Evolutionary conservation across 306 rosid genomes (phyloP), one percentile per base, ranked within the genome.

Genomic region (Nissolia schottii): DNA sequence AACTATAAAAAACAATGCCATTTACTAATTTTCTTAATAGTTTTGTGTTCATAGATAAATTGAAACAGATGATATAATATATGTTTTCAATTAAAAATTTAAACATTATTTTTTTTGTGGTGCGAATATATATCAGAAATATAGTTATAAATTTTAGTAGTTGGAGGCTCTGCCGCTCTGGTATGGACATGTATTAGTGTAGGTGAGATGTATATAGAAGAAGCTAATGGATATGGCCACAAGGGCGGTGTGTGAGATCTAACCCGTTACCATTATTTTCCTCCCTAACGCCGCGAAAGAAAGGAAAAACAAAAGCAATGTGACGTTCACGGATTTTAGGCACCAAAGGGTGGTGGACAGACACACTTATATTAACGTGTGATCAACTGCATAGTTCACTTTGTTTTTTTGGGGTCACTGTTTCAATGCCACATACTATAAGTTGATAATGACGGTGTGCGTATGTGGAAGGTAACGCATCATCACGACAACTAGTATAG

Each of bases 251-350:
- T 3, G n/a, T 22, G 2, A 1, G 18, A 34, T 16, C 46, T 5
- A 29, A 34, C 40, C 32, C 4, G 22, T 56, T n/a, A 71, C 34
- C 37, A 60, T 64, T 16, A 28, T 43, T 2, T 59, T 40, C 15
- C 7, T 67, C 53, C 16, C 2, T 9, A 43, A 50, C 27, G 28
- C 9, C 3, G 51, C 49, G 40, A 55, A 32, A n/a, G n/a, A n/a
- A n/a, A n/a, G n/a, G n/a, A n/a, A 37, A 6, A 20, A 55, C 6
- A 61, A 73, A 67, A 64, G 75, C 64, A 40, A 29, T 22, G 19
- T 34, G 54, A 41, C 46, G 56, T 61, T 79, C 84, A 80, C 80
- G 80, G 84, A 80, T 61, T 29, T 11, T 31, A 62, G 35, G 80
- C 77, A 50, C 15, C 25, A 50, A 74, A 66, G 43, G 0, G 34